Percentiles rank a stretch among this genome's conserved stretches.
Evolutionary conservation across 192 early-diverging fungal genomes (phyloP).

Genomic region (Chytriomyces sp.): DNA sequence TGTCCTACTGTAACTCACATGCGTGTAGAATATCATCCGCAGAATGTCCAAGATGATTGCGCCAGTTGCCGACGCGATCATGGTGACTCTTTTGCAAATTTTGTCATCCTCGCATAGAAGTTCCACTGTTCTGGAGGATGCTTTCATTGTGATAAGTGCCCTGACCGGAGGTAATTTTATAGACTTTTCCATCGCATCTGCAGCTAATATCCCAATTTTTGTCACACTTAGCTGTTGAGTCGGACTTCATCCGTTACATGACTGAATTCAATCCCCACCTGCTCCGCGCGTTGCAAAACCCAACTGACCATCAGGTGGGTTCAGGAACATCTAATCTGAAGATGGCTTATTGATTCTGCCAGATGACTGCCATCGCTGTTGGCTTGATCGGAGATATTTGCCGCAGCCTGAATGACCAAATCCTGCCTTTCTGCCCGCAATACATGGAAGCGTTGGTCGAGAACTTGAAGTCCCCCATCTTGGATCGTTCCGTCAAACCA

Average conservation of each 20-base stretch:
- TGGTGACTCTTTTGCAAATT: slow-evolving; percentile 83
- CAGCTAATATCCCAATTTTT: too few species aligned
- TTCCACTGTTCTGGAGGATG: slow-evolving; percentile 89
- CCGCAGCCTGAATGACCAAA: slow-evolving; percentile 75
- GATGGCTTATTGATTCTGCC: too few species aligned
- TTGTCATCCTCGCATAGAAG: slow-evolving; percentile 71
- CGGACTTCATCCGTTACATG: slow-evolving; percentile 85
- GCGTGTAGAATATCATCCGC: slow-evolving; percentile 75
- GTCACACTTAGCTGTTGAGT: slow-evolving; percentile 75
- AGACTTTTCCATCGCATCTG: too few species aligned
- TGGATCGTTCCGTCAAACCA: slow-evolving; percentile 89
- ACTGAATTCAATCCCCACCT: slow-evolving; percentile 85
- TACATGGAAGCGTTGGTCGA: slow-evolving; percentile 82
- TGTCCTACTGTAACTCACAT: background rate
- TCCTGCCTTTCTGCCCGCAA: slow-evolving; percentile 78
- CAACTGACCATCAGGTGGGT: slow-evolving; percentile 77
- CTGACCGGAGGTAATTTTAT: slow-evolving; percentile 64
- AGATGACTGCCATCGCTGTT: slow-evolving; percentile 90
- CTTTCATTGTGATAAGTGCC: slow-evolving; percentile 88
- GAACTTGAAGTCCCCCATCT: slow-evolving; percentile 73
- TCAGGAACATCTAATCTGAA: background rate
- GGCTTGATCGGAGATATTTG: slow-evolving; percentile 98
- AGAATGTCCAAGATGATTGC: slow-evolving; percentile 73
- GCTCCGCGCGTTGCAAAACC: slow-evolving; percentile 79
- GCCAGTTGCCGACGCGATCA: slow-evolving; percentile 82